Percentiles rank a stretch among this genome's conserved stretches.
These are phyloP conservation scores for Phytophthora podocarpi DNA, from an alignment of 352 stramenopile genomes.

Conservation along the genomic window DNA sequence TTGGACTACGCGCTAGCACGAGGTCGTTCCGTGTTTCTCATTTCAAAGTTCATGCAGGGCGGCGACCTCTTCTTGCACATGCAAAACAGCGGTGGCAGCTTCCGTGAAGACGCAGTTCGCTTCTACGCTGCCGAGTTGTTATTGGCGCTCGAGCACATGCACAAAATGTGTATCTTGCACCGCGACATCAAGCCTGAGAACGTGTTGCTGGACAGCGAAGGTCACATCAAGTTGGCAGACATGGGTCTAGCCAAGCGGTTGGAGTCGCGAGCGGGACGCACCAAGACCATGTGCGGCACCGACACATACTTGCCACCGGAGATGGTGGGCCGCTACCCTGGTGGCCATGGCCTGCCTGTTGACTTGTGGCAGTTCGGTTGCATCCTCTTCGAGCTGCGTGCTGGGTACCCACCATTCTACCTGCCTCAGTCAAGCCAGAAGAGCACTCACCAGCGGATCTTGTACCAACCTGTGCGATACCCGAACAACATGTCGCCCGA, in stretches of 20 bases:
- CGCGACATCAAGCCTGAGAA: constrained; percentile 95
- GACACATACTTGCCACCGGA: constrained; percentile 91
- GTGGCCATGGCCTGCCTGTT: constrained; percentile 87
- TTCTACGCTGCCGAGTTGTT: constrained; percentile 89
- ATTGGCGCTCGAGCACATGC: constrained; percentile 87
- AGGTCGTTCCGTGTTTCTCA: constrained; percentile 96
- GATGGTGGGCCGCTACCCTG: constrained; percentile 79
- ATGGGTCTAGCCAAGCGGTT: constrained; percentile 92
- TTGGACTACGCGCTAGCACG: constrained; percentile 97
- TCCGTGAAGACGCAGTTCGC: constrained; percentile 72
- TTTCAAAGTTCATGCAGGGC: constrained; percentile 98
- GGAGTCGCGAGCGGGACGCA: constrained; percentile 69
- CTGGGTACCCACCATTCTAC: constrained; percentile 93
- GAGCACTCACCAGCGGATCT: constrained; percentile 90
- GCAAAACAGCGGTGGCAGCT: constrained; percentile 85
- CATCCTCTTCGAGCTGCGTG: constrained; percentile 93
- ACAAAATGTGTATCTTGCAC: constrained; percentile 93
- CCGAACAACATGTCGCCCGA: constrained; percentile 82
- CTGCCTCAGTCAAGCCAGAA: constrained; percentile 89
- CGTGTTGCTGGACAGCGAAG: constrained; percentile 86
- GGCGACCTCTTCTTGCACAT: constrained; percentile 95
- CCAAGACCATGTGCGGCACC: constrained; percentile 91
- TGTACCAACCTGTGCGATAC: constrained; percentile 87
- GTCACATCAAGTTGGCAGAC: constrained; percentile 91
- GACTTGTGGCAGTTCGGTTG: constrained; percentile 95